Evolutionary conservation across 2,329 filamentous ascomycete species (phyloP).

Genomic region (Aspergillus awamori): DNA sequence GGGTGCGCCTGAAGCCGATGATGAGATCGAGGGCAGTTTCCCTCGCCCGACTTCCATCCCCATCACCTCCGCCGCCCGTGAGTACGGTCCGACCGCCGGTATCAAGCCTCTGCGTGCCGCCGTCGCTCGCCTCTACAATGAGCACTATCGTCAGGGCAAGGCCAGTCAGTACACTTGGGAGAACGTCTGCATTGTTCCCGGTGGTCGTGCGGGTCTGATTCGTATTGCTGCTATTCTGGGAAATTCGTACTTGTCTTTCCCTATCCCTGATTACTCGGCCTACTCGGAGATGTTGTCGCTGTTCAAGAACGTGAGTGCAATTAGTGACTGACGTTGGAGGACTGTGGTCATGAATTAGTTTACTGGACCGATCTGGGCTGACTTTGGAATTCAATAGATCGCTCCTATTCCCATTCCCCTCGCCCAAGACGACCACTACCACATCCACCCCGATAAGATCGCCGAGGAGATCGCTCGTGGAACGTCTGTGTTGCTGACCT

Average conservation of each 20-base stretch:
- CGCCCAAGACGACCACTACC: constrained; percentile 82
- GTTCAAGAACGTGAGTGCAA: constrained; percentile 71
- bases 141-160: constrained; percentile 85
- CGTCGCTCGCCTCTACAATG: constrained; percentile 90
- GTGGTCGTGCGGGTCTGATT: constrained; percentile 88
- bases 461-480: constrained; percentile 86
- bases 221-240: constrained; percentile 92
- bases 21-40: constrained; percentile 89
- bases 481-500: constrained; percentile 86
- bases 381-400: constrained; percentile 56
- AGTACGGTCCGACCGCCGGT: constrained; percentile 92
- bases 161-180: constrained; percentile 92
- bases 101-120: constrained; percentile 89
- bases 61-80: constrained; percentile 74
- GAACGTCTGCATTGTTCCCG: constrained; percentile 95
- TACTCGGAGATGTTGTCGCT: constrained; percentile 97
- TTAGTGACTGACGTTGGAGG: neutral
- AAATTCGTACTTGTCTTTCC: constrained; percentile 90
- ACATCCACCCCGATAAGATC: constrained; percentile 91
- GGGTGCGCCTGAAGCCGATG: constrained; percentile 90
- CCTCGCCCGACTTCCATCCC: constrained; percentile 77
- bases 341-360: too few species aligned
- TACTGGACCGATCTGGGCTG: too few species aligned
- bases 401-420: constrained; percentile 85
- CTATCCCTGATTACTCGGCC: constrained; percentile 92